phyloP scores from a whole-genome alignment of 345 rosid species.

The rapeseed (Brassica napus) region DNA sequence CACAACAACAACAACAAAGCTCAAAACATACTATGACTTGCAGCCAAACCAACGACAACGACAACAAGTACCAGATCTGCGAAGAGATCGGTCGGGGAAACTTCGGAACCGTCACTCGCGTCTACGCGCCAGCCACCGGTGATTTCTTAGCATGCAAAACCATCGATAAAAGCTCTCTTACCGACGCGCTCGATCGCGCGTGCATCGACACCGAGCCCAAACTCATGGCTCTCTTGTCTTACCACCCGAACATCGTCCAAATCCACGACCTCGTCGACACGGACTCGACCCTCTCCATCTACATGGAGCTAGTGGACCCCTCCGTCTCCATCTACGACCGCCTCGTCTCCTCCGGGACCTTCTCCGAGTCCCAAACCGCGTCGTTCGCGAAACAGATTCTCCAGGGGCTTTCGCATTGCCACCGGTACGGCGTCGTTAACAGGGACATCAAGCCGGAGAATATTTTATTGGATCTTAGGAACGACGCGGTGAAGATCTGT shows the following conservation, averaged over 20 bases:
- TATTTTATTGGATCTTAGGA: constrained; percentile 51
- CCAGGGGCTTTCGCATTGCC: constrained; percentile 66
- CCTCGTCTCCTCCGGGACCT: constrained; percentile 22
- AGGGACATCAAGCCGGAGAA: constrained; percentile 85
- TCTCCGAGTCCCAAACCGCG: constrained; percentile 59
- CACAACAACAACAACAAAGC: background rate
- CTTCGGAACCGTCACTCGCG: constrained; percentile 63
- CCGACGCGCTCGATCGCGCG: constrained; percentile 57
- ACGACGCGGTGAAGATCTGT: constrained; percentile 49
- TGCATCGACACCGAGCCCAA: constrained; percentile 75
- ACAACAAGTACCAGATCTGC: constrained; percentile 53
- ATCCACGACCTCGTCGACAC: constrained; percentile 59
- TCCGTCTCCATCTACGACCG: constrained; percentile 54
- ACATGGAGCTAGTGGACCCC: constrained; percentile 59
- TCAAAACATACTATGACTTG: constrained; percentile 23
- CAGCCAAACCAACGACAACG: constrained; percentile 32
- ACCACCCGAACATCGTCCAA: constrained; percentile 62
- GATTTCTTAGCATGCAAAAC: constrained; percentile 68
- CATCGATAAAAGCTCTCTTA: constrained; percentile 55
- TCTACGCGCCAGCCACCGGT: constrained; percentile 49
- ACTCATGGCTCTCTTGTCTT: constrained; percentile 57
- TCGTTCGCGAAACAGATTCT: constrained; percentile 52
- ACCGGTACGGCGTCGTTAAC: constrained; percentile 63
- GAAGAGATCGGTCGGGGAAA: constrained; percentile 84
- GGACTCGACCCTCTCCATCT: constrained; percentile 52